Base-by-base conservation (phyloP, 2,329 filamentous ascomycete species). In the Alternaria hordeiaustralica region DNA sequence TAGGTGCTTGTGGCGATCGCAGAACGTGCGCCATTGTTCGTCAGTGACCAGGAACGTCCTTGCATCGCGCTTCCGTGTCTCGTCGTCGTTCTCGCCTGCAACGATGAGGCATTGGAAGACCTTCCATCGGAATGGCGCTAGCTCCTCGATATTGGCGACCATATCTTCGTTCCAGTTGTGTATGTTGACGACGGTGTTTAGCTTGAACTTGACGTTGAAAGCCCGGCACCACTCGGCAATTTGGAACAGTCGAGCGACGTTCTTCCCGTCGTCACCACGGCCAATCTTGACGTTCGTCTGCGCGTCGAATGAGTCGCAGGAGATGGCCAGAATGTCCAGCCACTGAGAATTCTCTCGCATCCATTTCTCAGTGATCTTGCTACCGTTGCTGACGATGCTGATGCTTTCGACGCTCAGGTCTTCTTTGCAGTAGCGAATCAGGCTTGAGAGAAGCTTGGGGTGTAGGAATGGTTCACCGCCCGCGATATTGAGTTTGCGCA, bases 41-140 rank as follows among this genome's bases (percentile, higher is more conserved):
- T 53, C 36, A 21, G 46, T 51, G 7, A 61, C 54, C 11, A 51
- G 20, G 20, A 61, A 61, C 12, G 46, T 58, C 26, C 60, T 57
- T 18, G 55, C 43, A 15, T 58, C 60, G 10, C 55, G 55, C 13
- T 53, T 51, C 9, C 54, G 12, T 2, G 20, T 54, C 15, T 21
- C 53, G 26, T 50, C n/a, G 8, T 58, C 60, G 33, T 58, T 62
- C 25, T 58, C 60, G n/a, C 60, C 60, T 23, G 33, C 55, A 2
- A 62, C 49, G 25, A 62, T 47, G 41, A 62, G 43, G 30, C 55
- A 58, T 12, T 62, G 55, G 43, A 62, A 58, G 1, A 46, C 43
- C 41, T 62, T 58, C 60, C 54, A 62, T 18, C 60, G 54, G 54
- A 62, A 62, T 23, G 60, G 54, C n/a, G 47, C 55, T 25, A 62